Percentiles rank a stretch among this genome's conserved stretches.
Evolutionary conservation across 768 basidiomycete genomes (phyloP).

Genomic region (Fomitopsis serialis): DNA sequence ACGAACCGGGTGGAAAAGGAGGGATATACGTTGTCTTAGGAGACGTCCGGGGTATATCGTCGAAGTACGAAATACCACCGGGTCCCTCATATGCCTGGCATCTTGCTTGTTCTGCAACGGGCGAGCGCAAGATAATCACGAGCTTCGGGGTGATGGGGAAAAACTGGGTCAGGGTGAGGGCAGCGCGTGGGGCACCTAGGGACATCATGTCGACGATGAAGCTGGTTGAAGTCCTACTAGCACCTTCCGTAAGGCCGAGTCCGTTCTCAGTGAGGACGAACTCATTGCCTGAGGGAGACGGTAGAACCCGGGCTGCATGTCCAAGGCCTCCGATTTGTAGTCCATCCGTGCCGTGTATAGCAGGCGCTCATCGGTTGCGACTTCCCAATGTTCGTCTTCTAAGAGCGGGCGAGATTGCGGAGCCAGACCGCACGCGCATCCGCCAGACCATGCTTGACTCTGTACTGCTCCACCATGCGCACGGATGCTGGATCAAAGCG

Average conservation of each 20-base stretch:
- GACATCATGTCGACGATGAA: neutral
- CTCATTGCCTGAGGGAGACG: neutral
- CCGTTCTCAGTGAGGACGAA: conserved; percentile 3
- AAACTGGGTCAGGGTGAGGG: neutral
- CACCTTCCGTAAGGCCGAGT: neutral
- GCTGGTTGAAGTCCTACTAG: neutral
- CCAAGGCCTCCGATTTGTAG: neutral
- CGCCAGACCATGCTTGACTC: neutral
- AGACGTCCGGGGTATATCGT: neutral
- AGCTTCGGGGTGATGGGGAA: neutral
- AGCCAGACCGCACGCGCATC: conserved; percentile 5
- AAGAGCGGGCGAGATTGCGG: neutral
- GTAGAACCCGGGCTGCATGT: conserved; percentile 5
- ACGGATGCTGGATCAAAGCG: neutral
- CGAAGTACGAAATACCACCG: neutral
- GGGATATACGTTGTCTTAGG: neutral
- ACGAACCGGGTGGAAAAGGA: neutral
- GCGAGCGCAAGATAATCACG: neutral
- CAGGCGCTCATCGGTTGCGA: neutral
- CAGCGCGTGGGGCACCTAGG: neutral
- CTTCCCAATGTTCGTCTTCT: conserved; percentile 1
- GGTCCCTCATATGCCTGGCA: neutral
- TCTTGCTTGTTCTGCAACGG: neutral
- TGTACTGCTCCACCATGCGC: neutral
- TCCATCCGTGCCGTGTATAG: neutral